Evolutionary conservation across 1,139 yeast species (phyloP), one percentile per base, ranked within the genome.

Genomic region (Pichia sp.): DNA sequence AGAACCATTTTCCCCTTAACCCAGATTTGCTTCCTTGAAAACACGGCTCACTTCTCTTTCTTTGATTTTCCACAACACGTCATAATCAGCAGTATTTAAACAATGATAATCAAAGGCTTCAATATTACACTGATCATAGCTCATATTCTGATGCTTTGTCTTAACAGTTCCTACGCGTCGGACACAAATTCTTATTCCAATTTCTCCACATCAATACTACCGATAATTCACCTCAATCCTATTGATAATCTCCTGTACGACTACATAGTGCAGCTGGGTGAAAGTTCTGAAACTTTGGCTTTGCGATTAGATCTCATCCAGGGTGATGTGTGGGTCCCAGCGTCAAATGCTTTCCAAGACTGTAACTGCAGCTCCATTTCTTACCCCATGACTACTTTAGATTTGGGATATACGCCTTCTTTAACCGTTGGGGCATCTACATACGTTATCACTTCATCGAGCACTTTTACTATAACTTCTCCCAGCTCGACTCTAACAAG

Each of bases 281-380:
- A 54, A 0, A 68, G 69, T 0, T 50, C 48, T 1, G 73, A 71
- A 51, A 33, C 46, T 0, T 55, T 66, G 31, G 49, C 40, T 5
- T 49, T 73, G 6, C 54, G 72, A 33, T 48, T 73, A 4, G 78
- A 73, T 50, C 58, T 69, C 3, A 57, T 64, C 5, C 70, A 68
- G 41, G 75, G 73, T 1, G 65, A 64, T 41, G 43, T 66, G 1
- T 72, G 77, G 76, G 56, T 69, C 1, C 59, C 65, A 8, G 62
- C 64, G 16, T 54, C 56, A 3, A 50, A 45, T 2, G 45, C 47
- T 1, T 60, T 59, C 39, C 42, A 55, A 3, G 47, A 49, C 11
- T 65, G 69, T 49, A 5, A 46, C 0, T 16, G 40, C 7, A 29
- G 49, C 8, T 4, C 37, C 5, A 27, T 42, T 4, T n/a, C 41